phyloP scores from a whole-genome alignment of 163 green algal genomes.

The Scenedesmus sp. region DNA sequence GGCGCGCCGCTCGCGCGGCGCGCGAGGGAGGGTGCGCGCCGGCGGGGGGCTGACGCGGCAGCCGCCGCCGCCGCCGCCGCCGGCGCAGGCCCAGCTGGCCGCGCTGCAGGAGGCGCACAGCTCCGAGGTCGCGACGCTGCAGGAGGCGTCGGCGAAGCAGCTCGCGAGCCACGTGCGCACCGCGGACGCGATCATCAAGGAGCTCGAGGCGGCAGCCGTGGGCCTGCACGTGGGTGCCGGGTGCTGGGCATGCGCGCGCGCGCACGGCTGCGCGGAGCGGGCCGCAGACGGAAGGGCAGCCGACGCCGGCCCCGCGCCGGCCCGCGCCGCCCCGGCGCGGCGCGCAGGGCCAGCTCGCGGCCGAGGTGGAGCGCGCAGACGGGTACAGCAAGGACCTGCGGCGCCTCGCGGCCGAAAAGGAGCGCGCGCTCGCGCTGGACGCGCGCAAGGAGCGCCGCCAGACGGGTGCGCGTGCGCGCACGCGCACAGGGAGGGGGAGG shows the following conservation, averaged over 20 bases:
- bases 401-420: conserved; percentile 34
- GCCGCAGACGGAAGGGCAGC: too few relatives aligned
- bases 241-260: too few relatives aligned
- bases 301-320: too few relatives aligned
- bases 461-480: background rate
- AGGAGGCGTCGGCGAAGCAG: conserved; percentile 21
- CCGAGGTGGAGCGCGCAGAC: conserved; percentile 44
- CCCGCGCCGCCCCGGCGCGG: too few relatives aligned
- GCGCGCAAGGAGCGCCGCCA: conserved; percentile 35
- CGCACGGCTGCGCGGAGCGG: too few relatives aligned
- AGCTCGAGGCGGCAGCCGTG: conserved; percentile 33
- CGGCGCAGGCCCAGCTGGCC: conserved; percentile 29
- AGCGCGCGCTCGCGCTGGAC: conserved; percentile 8
- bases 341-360: conserved; percentile 39
- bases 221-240: too few relatives aligned
- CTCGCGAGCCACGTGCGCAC: conserved; percentile 30
- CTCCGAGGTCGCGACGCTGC: conserved; percentile 13
- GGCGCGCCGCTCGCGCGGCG: background rate
- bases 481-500: too few relatives aligned
- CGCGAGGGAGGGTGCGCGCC: too few relatives aligned
- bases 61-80: too few relatives aligned
- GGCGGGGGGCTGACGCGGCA: too few relatives aligned
- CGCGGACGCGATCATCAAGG: conserved; percentile 36
- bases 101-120: conserved; percentile 30
- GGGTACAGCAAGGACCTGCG: conserved; percentile 23